Percentiles rank a stretch among this genome's conserved stretches.
These are phyloP conservation scores for Leccinum pellstonianum DNA, from an alignment of 768 basidiomycete species.

Conservation along the genomic window DNA sequence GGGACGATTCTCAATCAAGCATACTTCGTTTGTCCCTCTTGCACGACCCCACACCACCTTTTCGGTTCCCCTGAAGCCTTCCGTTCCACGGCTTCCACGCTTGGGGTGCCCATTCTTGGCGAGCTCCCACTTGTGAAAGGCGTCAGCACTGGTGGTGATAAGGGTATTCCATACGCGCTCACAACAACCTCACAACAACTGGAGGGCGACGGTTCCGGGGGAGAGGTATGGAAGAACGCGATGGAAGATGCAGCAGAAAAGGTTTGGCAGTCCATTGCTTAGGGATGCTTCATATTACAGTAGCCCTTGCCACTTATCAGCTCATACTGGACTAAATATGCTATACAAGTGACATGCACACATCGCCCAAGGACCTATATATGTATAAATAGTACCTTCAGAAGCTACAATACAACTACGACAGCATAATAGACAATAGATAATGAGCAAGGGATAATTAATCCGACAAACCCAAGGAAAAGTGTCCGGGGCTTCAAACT, in stretches of 20 bases:
- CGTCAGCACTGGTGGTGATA: conserved; percentile 72
- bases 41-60: conserved; percentile 58
- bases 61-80: conserved; percentile 74
- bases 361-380: not conserved
- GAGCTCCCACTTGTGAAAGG: conserved; percentile 78
- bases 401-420: not conserved
- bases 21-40: conserved; percentile 76
- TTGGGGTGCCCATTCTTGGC: conserved; percentile 66
- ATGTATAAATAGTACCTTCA: not conserved
- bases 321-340: not conserved
- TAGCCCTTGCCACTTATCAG: no score
- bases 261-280: conserved; percentile 31
- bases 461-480: not conserved
- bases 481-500: not conserved
- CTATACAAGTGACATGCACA: not conserved
- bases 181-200: conserved; percentile 13
- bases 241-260: conserved; percentile 31
- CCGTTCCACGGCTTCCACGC: conserved; percentile 51
- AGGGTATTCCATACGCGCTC: conserved; percentile 55
- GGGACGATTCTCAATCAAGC: conserved; percentile 90
- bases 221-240: conserved; percentile 31
- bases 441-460: not conserved
- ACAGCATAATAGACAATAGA: not conserved
- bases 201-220: conserved; percentile 26
- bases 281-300: not conserved